These are phyloP conservation scores for Circinella minor DNA, from an alignment of 371 early-diverging fungal species.

Conservation along the genomic window DNA sequence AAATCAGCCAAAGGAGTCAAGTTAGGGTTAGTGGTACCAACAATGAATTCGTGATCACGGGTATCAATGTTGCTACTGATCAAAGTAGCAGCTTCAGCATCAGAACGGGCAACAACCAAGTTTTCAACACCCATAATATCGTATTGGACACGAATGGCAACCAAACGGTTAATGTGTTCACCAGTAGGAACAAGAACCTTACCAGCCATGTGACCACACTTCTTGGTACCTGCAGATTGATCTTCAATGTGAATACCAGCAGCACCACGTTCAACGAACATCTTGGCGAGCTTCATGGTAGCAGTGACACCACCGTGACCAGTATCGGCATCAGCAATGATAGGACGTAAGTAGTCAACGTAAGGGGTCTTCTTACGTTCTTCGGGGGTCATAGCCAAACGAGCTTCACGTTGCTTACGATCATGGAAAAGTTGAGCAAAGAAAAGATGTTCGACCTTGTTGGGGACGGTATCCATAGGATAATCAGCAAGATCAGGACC, in stretches of 20 bases:
- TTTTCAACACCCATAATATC: conserved; percentile 99
- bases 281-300: conserved; percentile 86
- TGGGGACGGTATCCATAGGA: conserved; percentile 98
- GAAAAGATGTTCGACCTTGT: conserved; percentile 98
- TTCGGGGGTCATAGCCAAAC: conserved; percentile 69
- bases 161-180: conserved; percentile 97
- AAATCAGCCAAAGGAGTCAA: conserved; percentile 75
- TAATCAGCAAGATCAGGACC: conserved; percentile 99
- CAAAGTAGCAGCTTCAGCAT: conserved; percentile 97
- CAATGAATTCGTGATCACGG: conserved; percentile 96
- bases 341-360: conserved; percentile 93
- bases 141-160: conserved; percentile 95
- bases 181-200: conserved; percentile 97
- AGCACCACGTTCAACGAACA: conserved; percentile 89
- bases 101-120: conserved; percentile 93
- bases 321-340: conserved; percentile 98
- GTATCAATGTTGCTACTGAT: conserved; percentile 95
- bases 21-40: conserved; percentile 87
- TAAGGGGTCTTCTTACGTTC: conserved; percentile 77
- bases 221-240: conserved; percentile 95
- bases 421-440: conserved; percentile 98
- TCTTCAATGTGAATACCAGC: conserved; percentile 93
- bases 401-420: conserved; percentile 93
- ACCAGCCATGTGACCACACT: conserved; percentile 99
- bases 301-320: conserved; percentile 93